These are phyloP conservation scores for Oryza punctata DNA, from an alignment of 176 grass and related monocot species.

Conservation along the genomic window DNA sequence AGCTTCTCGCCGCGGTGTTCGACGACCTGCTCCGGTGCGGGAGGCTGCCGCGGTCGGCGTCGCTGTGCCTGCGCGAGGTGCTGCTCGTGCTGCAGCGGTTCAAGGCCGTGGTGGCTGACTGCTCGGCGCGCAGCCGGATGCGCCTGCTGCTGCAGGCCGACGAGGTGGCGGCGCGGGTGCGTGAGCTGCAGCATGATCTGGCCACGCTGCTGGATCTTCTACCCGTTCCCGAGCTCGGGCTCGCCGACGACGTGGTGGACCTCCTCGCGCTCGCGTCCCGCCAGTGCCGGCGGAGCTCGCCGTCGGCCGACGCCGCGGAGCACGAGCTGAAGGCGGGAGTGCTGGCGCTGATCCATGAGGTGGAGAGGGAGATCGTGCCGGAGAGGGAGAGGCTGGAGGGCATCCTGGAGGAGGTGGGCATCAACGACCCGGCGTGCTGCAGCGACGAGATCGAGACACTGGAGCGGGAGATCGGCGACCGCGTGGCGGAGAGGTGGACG, in stretches of 20 bases:
- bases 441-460: conserved; percentile 84
- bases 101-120: conserved; percentile 69
- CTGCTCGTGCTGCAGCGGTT: conserved; percentile 82
- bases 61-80: conserved; percentile 85
- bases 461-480: conserved; percentile 90
- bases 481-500: conserved; percentile 69
- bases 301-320: conserved; percentile 15
- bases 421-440: conserved; percentile 74
- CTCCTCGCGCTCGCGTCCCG: conserved; percentile 61
- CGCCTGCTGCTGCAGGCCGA: conserved; percentile 75
- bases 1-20: conserved; percentile 61
- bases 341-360: conserved; percentile 65
- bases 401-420: conserved; percentile 64
- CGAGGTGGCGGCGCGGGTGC: conserved; percentile 47
- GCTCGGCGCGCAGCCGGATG: conserved; percentile 63
- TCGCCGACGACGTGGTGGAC: conserved; percentile 72
- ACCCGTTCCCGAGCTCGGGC: conserved; percentile 52
- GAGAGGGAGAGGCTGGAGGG: conserved; percentile 57
- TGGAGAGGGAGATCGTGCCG: conserved; percentile 79
- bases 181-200: conserved; percentile 77
- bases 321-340: conserved; percentile 52
- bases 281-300: conserved; percentile 55
- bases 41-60: conserved; percentile 50
- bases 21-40: conserved; percentile 54
- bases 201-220: conserved; percentile 87